These are phyloP conservation scores for Penicillium samsonianum DNA, from an alignment of 495 filamentous ascomycete genomes.

Conservation along the genomic window DNA sequence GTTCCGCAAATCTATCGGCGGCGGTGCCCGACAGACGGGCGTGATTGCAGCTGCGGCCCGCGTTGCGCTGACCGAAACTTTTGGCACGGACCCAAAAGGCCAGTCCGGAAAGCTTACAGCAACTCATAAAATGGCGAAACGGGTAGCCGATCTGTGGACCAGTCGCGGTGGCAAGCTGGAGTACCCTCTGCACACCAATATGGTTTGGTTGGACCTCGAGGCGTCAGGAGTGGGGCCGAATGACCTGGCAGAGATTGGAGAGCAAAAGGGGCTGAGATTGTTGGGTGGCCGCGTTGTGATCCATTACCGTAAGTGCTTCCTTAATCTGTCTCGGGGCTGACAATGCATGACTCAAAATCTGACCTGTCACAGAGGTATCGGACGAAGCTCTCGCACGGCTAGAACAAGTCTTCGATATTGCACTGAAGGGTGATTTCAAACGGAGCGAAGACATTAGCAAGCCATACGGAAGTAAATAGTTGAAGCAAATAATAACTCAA, in stretches of 20 bases:
- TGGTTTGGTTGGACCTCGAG: slow-evolving; percentile 87
- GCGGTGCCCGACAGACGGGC: slow-evolving; percentile 72
- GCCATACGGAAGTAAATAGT: slow-evolving; percentile 38
- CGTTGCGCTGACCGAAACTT: slow-evolving; percentile 57
- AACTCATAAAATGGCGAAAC: slow-evolving; percentile 65
- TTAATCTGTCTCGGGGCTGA: not conserved
- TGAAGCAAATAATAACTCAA: not conserved
- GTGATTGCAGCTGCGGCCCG: slow-evolving; percentile 50
- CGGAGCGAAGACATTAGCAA: slow-evolving; percentile 41
- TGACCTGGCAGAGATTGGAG: slow-evolving; percentile 43
- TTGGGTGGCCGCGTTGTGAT: slow-evolving; percentile 43
- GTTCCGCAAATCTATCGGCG: slow-evolving; percentile 83
- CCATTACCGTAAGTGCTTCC: slow-evolving; percentile 47
- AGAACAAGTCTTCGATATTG: slow-evolving; percentile 44
- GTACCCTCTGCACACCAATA: slow-evolving; percentile 72
- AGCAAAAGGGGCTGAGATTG: slow-evolving; percentile 42
- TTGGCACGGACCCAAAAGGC: slow-evolving; percentile 59
- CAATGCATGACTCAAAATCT: slow-evolving; percentile 18
- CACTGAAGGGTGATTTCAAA: slow-evolving; percentile 39
- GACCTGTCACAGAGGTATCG: slow-evolving; percentile 46
- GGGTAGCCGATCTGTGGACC: slow-evolving; percentile 64
- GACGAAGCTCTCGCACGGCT: slow-evolving; percentile 44
- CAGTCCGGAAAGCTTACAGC: slow-evolving; percentile 62
- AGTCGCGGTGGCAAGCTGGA: slow-evolving; percentile 51
- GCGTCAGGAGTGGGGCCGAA: slow-evolving; percentile 43